These are phyloP conservation scores for Massospora cicadina DNA, from an alignment of 371 early-diverging fungal species.

Conservation along the genomic window DNA sequence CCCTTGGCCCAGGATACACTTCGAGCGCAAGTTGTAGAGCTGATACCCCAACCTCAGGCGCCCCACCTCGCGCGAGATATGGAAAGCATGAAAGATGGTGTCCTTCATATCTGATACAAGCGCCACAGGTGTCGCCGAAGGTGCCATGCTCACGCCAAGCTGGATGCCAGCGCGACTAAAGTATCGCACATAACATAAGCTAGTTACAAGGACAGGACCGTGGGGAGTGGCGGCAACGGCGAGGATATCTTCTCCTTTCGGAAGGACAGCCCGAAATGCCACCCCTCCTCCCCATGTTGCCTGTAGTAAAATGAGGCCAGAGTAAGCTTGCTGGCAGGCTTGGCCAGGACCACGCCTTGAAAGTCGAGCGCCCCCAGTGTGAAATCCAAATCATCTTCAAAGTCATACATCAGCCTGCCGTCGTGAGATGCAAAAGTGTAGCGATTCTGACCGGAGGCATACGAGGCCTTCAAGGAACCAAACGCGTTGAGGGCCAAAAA, in stretches of 20 bases:
- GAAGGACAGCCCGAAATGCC: background rate
- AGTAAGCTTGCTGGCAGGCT: background rate
- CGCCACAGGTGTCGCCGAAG: background rate
- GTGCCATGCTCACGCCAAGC: background rate
- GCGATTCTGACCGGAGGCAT: background rate
- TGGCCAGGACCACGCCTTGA: constrained; percentile 1
- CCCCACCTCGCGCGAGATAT: background rate
- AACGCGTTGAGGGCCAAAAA: background rate
- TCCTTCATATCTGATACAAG: background rate
- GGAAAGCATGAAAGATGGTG: background rate
- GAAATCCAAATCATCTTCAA: background rate
- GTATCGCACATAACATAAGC: background rate
- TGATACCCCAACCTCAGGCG: background rate
- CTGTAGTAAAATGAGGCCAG: background rate
- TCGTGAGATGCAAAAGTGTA: background rate
- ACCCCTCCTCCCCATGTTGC: background rate
- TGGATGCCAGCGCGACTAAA: constrained; percentile 3
- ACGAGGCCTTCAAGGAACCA: background rate
- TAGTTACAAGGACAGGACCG: background rate
- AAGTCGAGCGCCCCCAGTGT: background rate
- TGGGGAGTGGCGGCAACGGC: background rate
- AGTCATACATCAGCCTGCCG: background rate
- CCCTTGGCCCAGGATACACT: background rate
- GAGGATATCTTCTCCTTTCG: background rate
- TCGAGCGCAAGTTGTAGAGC: background rate